Conservation (phyloP, 192 early-diverging fungal genomes). For the Kickxella alabastrina region DNA sequence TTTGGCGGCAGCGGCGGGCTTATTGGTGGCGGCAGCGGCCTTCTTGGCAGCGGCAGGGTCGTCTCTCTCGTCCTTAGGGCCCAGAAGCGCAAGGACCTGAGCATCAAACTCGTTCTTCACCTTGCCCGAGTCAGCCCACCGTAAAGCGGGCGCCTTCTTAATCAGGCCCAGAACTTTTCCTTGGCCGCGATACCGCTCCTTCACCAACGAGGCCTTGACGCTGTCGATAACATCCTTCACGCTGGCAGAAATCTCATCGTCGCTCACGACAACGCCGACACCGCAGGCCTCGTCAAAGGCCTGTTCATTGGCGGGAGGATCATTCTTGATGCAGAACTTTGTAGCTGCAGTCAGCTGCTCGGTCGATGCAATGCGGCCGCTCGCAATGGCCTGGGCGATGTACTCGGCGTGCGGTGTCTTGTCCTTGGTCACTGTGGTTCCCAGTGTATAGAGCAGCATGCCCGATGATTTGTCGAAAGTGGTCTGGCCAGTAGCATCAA, state of each 20-base stretch:
- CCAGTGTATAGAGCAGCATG: constrained; percentile 80
- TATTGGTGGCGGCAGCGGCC: constrained; percentile 21
- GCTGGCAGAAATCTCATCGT: constrained; percentile 65
- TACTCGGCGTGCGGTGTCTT: constrained; percentile 69
- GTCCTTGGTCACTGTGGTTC: constrained; percentile 76
- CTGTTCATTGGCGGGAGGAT: constrained; percentile 57
- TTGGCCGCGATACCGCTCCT: constrained; percentile 81
- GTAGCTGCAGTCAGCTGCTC: constrained; percentile 94
- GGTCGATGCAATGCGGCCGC: constrained; percentile 61
- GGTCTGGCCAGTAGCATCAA: constrained; percentile 60
- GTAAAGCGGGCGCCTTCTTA: constrained; percentile 64
- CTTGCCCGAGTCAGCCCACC: constrained; percentile 85
- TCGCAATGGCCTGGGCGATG: constrained; percentile 75
- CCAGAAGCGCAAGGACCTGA: constrained; percentile 78
- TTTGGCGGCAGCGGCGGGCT: constrained; percentile 12
- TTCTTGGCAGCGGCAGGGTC: constrained; percentile 52
- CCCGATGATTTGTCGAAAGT: constrained; percentile 71
- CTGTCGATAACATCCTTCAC: constrained; percentile 63
- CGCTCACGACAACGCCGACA: constrained; percentile 84
- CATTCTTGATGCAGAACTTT: constrained; percentile 71
- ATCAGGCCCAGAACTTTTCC: constrained; percentile 71
- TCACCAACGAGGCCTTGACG: constrained; percentile 66
- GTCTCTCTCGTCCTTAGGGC: constrained; percentile 98
- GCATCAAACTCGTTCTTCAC: constrained; percentile 89
- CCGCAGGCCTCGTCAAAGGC: constrained; percentile 86